A percentile compares a stretch with the other conserved stretches of the same genome.
These are phyloP conservation scores for Globisporangium uncinulatum DNA, from an alignment of 352 stramenopile genomes.

Conservation along the genomic window DNA sequence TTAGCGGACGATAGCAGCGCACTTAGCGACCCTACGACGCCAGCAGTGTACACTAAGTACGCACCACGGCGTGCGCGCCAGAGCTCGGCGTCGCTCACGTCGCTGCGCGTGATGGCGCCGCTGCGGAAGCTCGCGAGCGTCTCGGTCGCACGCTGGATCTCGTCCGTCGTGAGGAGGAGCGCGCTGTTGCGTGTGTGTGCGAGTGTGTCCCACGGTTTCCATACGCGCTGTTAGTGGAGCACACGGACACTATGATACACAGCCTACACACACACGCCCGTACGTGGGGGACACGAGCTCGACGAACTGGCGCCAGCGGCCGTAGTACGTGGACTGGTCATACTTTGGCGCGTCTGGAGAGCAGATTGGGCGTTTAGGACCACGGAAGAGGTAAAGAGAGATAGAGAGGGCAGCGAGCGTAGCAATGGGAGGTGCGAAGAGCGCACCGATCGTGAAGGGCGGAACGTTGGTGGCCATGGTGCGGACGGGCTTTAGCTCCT, in stretches of 20 bases:
- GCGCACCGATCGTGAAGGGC: slow-evolving; percentile 33
- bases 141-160: slow-evolving; percentile 54
- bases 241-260: too few relatives aligned
- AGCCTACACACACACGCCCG: too few relatives aligned
- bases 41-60: not conserved
- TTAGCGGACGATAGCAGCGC: not conserved
- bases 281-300: slow-evolving; percentile 71
- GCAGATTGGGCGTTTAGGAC: not conserved
- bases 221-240: not conserved
- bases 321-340: slow-evolving; percentile 84
- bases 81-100: slow-evolving; percentile 62
- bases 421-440: too few relatives aligned
- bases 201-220: not conserved
- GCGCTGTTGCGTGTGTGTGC: slow-evolving; percentile 24
- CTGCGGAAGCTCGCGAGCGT: slow-evolving; percentile 54
- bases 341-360: slow-evolving; percentile 59
- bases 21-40: not conserved
- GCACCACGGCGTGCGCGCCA: slow-evolving; percentile 68
- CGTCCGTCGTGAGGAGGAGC: slow-evolving; percentile 58
- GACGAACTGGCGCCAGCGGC: slow-evolving; percentile 78
- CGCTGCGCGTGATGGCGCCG: slow-evolving; percentile 30
- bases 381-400: not conserved
- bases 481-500: not conserved
- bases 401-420: not conserved
- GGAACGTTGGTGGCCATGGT: slow-evolving; percentile 19